Evolutionary conservation across 1,284 basidiomycete species (phyloP).

Genomic region (Chondrostereum purpureum): DNA sequence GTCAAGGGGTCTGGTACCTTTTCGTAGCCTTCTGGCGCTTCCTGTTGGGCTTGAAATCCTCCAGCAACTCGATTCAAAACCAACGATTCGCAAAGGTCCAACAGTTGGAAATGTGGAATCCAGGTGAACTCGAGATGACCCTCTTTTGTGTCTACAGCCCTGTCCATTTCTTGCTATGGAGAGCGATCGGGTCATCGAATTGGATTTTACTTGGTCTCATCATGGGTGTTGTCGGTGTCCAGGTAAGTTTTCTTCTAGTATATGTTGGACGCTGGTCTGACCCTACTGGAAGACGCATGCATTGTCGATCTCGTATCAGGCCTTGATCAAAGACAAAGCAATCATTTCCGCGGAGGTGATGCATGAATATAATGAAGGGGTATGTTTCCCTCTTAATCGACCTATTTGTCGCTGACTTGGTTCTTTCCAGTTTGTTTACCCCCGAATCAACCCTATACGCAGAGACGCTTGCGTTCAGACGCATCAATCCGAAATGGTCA

Average conservation of each 20-base stretch:
- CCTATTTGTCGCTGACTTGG: slow-evolving; percentile 2
- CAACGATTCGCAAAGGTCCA: slow-evolving; percentile 49
- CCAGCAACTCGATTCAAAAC: slow-evolving; percentile 34
- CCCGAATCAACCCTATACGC: slow-evolving; percentile 67
- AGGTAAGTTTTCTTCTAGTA: slow-evolving; percentile 35
- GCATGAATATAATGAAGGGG: slow-evolving; percentile 81
- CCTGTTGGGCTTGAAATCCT: slow-evolving; percentile 55
- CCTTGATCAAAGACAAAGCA: slow-evolving; percentile 66
- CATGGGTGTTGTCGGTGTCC: slow-evolving; percentile 58
- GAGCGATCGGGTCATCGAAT: slow-evolving; percentile 60
- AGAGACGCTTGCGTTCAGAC: slow-evolving; percentile 81
- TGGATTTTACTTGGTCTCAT: slow-evolving; percentile 64
- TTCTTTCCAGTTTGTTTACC: slow-evolving; percentile 67
- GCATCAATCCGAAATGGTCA: slow-evolving; percentile 71
- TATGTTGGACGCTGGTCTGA: neutral
- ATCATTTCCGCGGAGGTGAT: slow-evolving; percentile 77
- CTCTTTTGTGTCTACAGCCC: slow-evolving; percentile 76
- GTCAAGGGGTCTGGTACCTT: slow-evolving; percentile 38
- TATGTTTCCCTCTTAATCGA: slow-evolving; percentile 22
- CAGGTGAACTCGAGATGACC: slow-evolving; percentile 62
- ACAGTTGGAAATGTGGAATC: slow-evolving; percentile 72
- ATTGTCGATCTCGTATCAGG: slow-evolving; percentile 50
- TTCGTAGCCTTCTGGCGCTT: slow-evolving; percentile 57
- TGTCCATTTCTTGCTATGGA: slow-evolving; percentile 66
- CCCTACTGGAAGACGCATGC: slow-evolving; percentile 38